Percentiles rank a stretch among this genome's conserved stretches.
Evolutionary conservation across 2,329 filamentous ascomycete genomes (phyloP).

Genomic region (Dactylellina leptospora): DNA sequence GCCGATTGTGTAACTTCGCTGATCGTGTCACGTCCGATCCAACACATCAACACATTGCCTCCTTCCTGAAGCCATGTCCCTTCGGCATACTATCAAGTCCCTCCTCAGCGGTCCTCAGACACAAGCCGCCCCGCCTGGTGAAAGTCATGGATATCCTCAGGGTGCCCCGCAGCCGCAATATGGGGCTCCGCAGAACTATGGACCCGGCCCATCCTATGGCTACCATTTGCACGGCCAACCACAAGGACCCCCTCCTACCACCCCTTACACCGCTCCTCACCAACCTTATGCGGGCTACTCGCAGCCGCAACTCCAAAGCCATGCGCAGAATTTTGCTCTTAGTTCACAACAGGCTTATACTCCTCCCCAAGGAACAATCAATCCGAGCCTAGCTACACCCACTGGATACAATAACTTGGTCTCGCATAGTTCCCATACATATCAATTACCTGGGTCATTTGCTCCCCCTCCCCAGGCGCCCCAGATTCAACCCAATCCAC

Average conservation of each 20-base stretch:
- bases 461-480: not conserved
- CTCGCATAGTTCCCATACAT: not conserved
- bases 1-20: no score
- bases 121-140: not conserved
- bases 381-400: not conserved
- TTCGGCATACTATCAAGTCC: constrained; percentile 41
- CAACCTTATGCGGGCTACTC: constrained; percentile 4
- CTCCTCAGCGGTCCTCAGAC: constrained; percentile 42
- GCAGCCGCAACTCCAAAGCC: constrained; percentile 2
- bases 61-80: constrained; percentile 20
- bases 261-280: not conserved
- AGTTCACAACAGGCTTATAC: not conserved
- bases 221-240: constrained; percentile 1
- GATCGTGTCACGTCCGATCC: not conserved
- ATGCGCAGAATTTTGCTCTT: not conserved
- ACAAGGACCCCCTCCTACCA: not conserved
- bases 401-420: not conserved
- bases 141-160: constrained; percentile 9
- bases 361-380: not conserved
- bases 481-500: not conserved
- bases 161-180: not conserved
- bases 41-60: constrained; percentile 22
- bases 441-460: not conserved
- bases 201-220: not conserved
- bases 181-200: not conserved